A percentile compares a stretch with the other conserved stretches of the same genome.
These are phyloP conservation scores for Cytospora mali DNA, from an alignment of 2,329 filamentous ascomycete species.

Conservation along the genomic window DNA sequence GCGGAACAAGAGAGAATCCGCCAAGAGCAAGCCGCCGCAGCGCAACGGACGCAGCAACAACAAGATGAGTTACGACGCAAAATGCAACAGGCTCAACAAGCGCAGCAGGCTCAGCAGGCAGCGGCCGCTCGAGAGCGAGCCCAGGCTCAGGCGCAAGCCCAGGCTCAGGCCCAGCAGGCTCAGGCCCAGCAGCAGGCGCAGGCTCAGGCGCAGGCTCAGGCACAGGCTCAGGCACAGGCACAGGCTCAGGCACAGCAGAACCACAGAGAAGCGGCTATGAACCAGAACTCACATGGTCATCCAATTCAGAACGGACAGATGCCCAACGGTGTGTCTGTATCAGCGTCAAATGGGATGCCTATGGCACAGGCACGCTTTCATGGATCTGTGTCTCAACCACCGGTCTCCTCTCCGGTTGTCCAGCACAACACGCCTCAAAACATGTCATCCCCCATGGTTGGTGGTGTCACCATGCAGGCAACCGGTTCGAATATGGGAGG, in stretches of 20 bases:
- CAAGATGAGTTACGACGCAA: slow-evolving; percentile 42
- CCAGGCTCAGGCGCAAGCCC: slow-evolving; percentile 36
- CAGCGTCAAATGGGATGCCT: slow-evolving; percentile 38
- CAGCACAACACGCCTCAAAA: slow-evolving; percentile 66
- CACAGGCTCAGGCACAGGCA: slow-evolving; percentile 33
- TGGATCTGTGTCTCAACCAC: slow-evolving; percentile 61
- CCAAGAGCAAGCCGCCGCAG: slow-evolving; percentile 40
- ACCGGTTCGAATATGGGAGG: slow-evolving; percentile 69
- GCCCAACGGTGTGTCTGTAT: slow-evolving; percentile 43
- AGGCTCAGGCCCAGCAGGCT: slow-evolving; percentile 37
- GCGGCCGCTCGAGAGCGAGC: slow-evolving; percentile 38
- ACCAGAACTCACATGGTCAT: slow-evolving; percentile 48
- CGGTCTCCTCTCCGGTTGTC: slow-evolving; percentile 68
- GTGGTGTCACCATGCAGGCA: slow-evolving; percentile 63
- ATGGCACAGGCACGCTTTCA: slow-evolving; percentile 51
- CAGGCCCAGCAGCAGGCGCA: slow-evolving; percentile 32
- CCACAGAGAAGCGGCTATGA: slow-evolving; percentile 40
- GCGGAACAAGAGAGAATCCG: slow-evolving; percentile 43
- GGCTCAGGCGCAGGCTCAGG: slow-evolving; percentile 35
- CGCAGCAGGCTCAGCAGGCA: slow-evolving; percentile 37
- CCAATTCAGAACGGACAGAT: slow-evolving; percentile 46
- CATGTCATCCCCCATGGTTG: slow-evolving; percentile 67
- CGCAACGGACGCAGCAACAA: slow-evolving; percentile 36
- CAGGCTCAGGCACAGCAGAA: slow-evolving; percentile 36
- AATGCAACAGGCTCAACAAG: slow-evolving; percentile 38